Conservation (phyloP, 2,329 filamentous ascomycete species). For the Alternaria sp. region DNA sequence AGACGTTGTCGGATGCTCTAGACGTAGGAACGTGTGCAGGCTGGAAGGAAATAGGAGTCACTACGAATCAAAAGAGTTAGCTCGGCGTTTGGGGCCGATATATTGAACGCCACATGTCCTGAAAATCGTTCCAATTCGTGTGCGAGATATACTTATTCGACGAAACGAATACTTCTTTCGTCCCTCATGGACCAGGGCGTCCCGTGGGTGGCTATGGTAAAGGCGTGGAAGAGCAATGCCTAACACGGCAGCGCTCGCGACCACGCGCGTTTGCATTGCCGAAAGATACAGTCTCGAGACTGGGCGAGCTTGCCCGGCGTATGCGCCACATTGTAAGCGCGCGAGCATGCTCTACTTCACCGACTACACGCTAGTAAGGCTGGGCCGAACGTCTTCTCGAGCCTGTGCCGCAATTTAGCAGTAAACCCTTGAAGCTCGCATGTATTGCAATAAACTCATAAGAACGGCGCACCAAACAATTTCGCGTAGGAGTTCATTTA, state of each 20-base stretch:
- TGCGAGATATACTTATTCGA: neutral
- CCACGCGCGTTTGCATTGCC: neutral
- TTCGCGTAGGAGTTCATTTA: neutral
- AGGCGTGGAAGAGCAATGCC: neutral
- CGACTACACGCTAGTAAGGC: constrained; percentile 13
- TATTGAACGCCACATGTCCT: neutral
- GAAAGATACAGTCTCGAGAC: neutral
- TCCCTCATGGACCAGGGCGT: neutral
- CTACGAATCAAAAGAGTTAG: neutral
- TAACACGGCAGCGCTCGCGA: neutral
- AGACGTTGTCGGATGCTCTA: neutral
- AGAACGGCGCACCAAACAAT: neutral
- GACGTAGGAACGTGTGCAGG: neutral
- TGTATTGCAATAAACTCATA: neutral
- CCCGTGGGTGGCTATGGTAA: neutral
- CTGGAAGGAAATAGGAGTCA: neutral
- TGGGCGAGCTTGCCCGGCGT: constrained; percentile 13
- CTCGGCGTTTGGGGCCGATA: neutral
- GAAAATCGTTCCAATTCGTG: neutral
- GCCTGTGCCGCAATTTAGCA: constrained; percentile 9
- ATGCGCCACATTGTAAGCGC: constrained; percentile 13
- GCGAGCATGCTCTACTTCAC: constrained; percentile 10
- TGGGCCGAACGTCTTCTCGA: neutral
- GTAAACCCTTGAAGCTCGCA: neutral
- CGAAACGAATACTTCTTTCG: neutral